Base-by-base conservation (phyloP, 139 green algal species). In the Pleodorina starrii region DNA sequence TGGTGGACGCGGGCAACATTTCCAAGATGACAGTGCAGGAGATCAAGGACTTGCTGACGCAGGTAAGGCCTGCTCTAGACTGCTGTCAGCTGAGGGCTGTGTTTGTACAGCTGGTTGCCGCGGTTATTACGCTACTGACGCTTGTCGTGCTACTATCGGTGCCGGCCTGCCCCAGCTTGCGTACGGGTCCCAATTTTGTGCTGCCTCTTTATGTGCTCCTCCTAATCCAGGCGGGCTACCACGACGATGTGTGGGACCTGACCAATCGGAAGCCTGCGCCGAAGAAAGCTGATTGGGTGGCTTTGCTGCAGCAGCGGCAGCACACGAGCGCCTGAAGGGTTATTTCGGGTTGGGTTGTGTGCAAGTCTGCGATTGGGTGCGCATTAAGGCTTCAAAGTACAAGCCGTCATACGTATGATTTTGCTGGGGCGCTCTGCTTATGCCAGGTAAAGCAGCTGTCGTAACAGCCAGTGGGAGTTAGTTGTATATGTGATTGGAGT, bases 31-130 rank as follows among this genome's bases (percentile, higher is more conserved):
- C 84, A 25, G 51, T 89, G n/a, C 54, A 90, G 78, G 81, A 93
- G 63, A 91, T 93, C 46, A 91, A 91, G 73, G 90, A 93, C 44
- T 60, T 54, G 46, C 90, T 93, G 12, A 91, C 86, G 29, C 60
- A 87, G 81, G 82, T 88, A 42, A 40, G 78, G 7, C 16, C 17
- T 36, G 43, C 29, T 27, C 11, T 25, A 17, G 73, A 32, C 60
- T 7, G 27, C 63, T 73, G 63, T 73, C 29, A 35, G 27, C 35
- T 38, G 25, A 36, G 27, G 6, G 21, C 9, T 71, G 6, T n/a
- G 21, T 35, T 71, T 71, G 14, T n/a, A 17, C 50, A 17, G 14
- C 17, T 32, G 29, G 54, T 25, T 66, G 5, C 54, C 54, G 2
- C 54, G 54, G 54, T 66, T 12, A 25, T 32, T 25, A 32, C 54